phyloP scores from a whole-genome alignment of 208 protist species.

The Dictyostelium gargantuum region DNA sequence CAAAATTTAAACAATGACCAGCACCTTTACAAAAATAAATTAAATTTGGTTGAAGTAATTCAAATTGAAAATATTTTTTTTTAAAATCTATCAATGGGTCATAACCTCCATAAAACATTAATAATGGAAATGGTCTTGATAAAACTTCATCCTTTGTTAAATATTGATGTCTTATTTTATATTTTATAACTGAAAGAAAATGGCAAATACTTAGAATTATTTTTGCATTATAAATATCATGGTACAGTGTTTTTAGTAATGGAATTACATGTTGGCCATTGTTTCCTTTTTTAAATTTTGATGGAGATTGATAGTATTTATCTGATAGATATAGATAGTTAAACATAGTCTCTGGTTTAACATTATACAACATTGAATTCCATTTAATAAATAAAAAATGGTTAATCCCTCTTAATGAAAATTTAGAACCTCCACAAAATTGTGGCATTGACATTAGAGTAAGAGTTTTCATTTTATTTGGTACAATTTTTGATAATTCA shows the following conservation, averaged over 20 bases:
- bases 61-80: too few relatives aligned
- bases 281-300: background rate
- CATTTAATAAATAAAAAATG: background rate
- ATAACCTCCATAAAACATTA: background rate
- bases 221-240: background rate
- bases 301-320: background rate
- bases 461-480: background rate
- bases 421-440: background rate
- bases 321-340: background rate
- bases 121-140: background rate
- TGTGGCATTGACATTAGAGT: background rate
- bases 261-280: background rate
- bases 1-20: background rate
- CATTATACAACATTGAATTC: background rate
- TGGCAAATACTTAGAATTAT: too few relatives aligned
- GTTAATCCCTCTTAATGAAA: background rate
- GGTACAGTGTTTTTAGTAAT: background rate
- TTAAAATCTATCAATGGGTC: background rate
- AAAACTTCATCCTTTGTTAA: background rate
- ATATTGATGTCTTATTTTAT: background rate
- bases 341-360: background rate
- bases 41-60: background rate
- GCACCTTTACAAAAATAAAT: background rate
- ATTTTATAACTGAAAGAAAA: too few relatives aligned
- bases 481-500: background rate